Conservation (phyloP, 2,329 filamentous ascomycete species). For the Aspergillus sp. region DNA sequence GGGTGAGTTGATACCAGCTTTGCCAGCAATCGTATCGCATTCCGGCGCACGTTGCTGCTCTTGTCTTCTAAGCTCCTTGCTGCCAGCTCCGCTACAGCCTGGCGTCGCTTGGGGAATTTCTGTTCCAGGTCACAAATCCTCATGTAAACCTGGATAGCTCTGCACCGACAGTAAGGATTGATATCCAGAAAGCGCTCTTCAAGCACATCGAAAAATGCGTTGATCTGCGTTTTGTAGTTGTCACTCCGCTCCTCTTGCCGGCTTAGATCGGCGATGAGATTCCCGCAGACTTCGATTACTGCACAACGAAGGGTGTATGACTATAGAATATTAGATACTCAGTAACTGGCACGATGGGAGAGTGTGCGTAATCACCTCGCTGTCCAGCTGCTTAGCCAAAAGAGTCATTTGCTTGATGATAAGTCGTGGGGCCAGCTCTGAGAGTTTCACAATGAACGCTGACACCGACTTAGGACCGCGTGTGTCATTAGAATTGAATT, state of each 20-base stretch:
- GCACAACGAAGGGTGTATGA: slow-evolving; percentile 93
- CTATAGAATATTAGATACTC: slow-evolving; percentile 41
- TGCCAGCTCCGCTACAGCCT: slow-evolving; percentile 83
- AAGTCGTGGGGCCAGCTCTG: slow-evolving; percentile 83
- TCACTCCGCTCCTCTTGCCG: slow-evolving; percentile 89
- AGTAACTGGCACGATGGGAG: neutral
- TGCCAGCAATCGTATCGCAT: slow-evolving; percentile 88
- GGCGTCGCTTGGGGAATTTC: slow-evolving; percentile 90
- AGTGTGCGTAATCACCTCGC: slow-evolving; percentile 66
- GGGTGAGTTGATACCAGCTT: slow-evolving; percentile 91
- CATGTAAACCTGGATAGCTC: slow-evolving; percentile 89
- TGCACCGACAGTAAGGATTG: slow-evolving; percentile 92
- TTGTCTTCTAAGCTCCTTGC: slow-evolving; percentile 92
- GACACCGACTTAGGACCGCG: slow-evolving; percentile 96
- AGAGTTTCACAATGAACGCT: slow-evolving; percentile 87
- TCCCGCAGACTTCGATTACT: slow-evolving; percentile 94
- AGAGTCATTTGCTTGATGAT: slow-evolving; percentile 98
- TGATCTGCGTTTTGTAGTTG: slow-evolving; percentile 91
- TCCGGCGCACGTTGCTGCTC: slow-evolving; percentile 93
- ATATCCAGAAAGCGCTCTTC: slow-evolving; percentile 95
- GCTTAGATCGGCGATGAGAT: slow-evolving; percentile 86
- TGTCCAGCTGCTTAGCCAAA: slow-evolving; percentile 90
- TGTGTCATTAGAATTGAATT: slow-evolving; percentile 95
- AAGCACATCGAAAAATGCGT: slow-evolving; percentile 94
- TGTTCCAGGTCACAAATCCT: slow-evolving; percentile 92